Conservation (phyloP, 148 eudicot species). For the Silene latifolia region DNA sequence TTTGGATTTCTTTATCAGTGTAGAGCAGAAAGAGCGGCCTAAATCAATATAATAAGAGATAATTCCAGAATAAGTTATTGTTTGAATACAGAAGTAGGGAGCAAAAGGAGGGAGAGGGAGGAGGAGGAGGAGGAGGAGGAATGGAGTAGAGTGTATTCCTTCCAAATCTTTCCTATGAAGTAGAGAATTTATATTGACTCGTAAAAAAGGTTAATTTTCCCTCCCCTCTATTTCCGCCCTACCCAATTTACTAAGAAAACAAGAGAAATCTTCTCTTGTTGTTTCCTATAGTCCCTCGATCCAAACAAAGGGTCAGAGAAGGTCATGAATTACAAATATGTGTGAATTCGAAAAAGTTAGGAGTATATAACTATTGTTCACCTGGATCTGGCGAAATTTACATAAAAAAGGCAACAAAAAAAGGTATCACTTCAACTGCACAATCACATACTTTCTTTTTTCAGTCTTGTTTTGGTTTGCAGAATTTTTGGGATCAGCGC, state of each 20-base stretch:
- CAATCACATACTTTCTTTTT: conserved; percentile 42
- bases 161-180: not conserved
- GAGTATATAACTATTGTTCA: not conserved
- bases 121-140: not conserved
- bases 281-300: not conserved
- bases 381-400: not conserved
- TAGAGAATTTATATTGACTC: not conserved
- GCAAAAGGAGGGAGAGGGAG: not conserved
- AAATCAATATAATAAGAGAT: conserved; percentile 15
- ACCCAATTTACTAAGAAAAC: not conserved
- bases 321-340: not conserved
- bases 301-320: not conserved
- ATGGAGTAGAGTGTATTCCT: not conserved
- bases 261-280: not conserved
- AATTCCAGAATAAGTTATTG: not conserved
- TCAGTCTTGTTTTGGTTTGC: conserved; percentile 33
- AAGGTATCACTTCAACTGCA: not conserved
- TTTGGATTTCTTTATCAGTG: conserved; percentile 68
- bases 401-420: not conserved
- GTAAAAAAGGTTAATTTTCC: not conserved
- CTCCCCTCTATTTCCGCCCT: not conserved
- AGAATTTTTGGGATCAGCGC: conserved; percentile 30
- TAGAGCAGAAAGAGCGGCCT: conserved; percentile 59
- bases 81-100: not conserved
- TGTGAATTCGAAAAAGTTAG: not conserved